These are phyloP conservation scores for Boletus vinaceobasis DNA, from an alignment of 768 basidiomycete species.

Conservation along the genomic window DNA sequence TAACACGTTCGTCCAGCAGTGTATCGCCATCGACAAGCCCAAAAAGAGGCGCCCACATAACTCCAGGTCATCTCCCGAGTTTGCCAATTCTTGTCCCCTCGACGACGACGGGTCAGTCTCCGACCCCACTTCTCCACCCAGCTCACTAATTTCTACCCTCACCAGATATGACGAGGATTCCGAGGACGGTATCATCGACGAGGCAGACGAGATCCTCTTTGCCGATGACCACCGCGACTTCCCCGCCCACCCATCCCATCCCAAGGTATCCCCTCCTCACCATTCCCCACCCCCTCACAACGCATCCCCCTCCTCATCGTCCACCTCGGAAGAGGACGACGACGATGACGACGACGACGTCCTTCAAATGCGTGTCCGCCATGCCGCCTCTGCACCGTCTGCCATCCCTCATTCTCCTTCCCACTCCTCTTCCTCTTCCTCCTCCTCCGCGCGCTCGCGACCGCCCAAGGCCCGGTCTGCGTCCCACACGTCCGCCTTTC, in stretches of 20 bases:
- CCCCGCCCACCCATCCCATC: slow-evolving; percentile 7
- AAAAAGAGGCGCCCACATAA: slow-evolving; percentile 28
- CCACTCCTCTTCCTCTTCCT: slow-evolving; percentile 31
- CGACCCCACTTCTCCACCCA: neutral
- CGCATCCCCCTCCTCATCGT: slow-evolving; percentile 29
- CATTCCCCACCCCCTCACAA: slow-evolving; percentile 22
- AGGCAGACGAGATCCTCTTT: slow-evolving; percentile 39
- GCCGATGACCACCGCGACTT: slow-evolving; percentile 26
- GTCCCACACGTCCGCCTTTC: slow-evolving; percentile 12
- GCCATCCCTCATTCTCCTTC: slow-evolving; percentile 36
- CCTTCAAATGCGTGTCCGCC: slow-evolving; percentile 59
- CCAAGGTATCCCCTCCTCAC: slow-evolving; percentile 15
- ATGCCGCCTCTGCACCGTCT: slow-evolving; percentile 18
- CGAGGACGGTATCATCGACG: slow-evolving; percentile 52
- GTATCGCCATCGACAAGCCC: slow-evolving; percentile 85
- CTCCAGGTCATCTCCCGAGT: slow-evolving; percentile 15
- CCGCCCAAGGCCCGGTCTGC: slow-evolving; percentile 31
- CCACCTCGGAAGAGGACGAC: slow-evolving; percentile 40
- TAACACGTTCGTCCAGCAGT: slow-evolving; percentile 97
- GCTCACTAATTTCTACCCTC: neutral
- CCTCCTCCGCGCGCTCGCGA: slow-evolving; percentile 22
- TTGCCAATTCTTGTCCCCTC: slow-evolving; percentile 29
- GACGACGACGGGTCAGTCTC: slow-evolving; percentile 64
- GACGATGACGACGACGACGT: slow-evolving; percentile 54
- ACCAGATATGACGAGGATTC: slow-evolving; percentile 67